These are phyloP conservation scores for Pythium brachiatum DNA, from an alignment of 352 stramenopile species.

Conservation along the genomic window DNA sequence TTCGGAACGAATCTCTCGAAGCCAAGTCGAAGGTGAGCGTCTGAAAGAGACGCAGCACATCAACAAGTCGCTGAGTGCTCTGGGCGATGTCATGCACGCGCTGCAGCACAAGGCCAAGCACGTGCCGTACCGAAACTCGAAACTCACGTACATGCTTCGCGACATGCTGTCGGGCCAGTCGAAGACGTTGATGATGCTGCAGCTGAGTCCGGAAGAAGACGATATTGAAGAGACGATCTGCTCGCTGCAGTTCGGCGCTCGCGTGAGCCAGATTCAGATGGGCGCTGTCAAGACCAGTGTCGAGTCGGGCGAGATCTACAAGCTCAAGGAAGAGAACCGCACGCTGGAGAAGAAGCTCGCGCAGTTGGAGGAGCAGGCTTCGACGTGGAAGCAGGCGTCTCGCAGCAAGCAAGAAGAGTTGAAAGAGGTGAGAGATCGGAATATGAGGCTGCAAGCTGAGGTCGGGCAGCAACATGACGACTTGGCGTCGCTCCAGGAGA, in stretches of 20 bases:
- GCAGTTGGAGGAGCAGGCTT: slow-evolving; percentile 24
- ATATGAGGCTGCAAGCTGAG: slow-evolving; percentile 43
- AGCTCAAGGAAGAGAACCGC: slow-evolving; percentile 66
- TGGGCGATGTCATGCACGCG: slow-evolving; percentile 97
- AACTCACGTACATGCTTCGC: slow-evolving; percentile 93
- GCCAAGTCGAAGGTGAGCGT: slow-evolving; percentile 75
- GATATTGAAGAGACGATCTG: slow-evolving; percentile 89
- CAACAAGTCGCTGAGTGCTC: slow-evolving; percentile 97
- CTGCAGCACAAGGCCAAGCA: slow-evolving; percentile 92
- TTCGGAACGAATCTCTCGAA: slow-evolving; percentile 93
- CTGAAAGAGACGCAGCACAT: slow-evolving; percentile 98
- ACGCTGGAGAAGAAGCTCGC: slow-evolving; percentile 35
- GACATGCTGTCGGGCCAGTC: slow-evolving; percentile 89
- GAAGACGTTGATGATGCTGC: slow-evolving; percentile 93
- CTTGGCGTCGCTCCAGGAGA: slow-evolving; percentile 26
- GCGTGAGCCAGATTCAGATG: slow-evolving; percentile 89
- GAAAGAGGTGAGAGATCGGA: slow-evolving; percentile 34
- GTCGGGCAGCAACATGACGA: slow-evolving; percentile 43
- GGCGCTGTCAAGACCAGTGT: slow-evolving; percentile 77
- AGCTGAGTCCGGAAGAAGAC: slow-evolving; percentile 76
- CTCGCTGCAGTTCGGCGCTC: slow-evolving; percentile 87
- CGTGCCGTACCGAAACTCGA: slow-evolving; percentile 94
- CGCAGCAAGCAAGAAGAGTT: slow-evolving; percentile 54
- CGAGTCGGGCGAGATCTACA: slow-evolving; percentile 72
- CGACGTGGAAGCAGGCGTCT: slow-evolving; percentile 40